Conservation (phyloP, 805 yeast genomes). For the Wickerhamomyces kurtzmanii region DNA sequence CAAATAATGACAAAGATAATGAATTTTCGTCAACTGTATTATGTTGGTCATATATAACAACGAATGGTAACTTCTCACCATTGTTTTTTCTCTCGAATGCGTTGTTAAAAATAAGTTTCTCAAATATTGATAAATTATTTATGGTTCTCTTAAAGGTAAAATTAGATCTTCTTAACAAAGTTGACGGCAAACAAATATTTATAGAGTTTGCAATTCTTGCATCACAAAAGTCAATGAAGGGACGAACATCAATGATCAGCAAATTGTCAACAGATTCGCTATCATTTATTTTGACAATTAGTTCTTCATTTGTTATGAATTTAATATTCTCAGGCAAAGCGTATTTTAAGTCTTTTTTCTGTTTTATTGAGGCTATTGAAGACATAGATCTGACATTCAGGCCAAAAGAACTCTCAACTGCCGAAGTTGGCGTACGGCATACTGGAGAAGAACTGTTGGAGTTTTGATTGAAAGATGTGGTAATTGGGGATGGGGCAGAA, state of each 20-base stretch:
- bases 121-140: constrained; percentile 46
- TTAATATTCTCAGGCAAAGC: too few relatives aligned
- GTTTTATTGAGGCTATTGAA: too few relatives aligned
- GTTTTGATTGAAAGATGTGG: too few relatives aligned
- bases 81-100: constrained; percentile 19
- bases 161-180: constrained; percentile 65
- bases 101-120: constrained; percentile 29
- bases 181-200: constrained; percentile 84
- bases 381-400: too few relatives aligned
- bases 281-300: background rate
- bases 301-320: too few relatives aligned
- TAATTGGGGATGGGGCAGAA: too few relatives aligned
- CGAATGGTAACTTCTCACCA: constrained; percentile 10
- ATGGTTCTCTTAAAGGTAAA: constrained; percentile 58
- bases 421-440: too few relatives aligned
- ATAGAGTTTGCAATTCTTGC: constrained; percentile 51
- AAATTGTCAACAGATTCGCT: constrained; percentile 9
- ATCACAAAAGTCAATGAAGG: constrained; percentile 63
- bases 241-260: constrained; percentile 68
- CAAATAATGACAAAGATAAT: constrained; percentile 29
- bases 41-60: too few relatives aligned
- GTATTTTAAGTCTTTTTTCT: too few relatives aligned
- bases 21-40: constrained; percentile 9
- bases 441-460: too few relatives aligned
- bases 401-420: too few relatives aligned